phyloP scores from a whole-genome alignment of 768 basidiomycete species.

The Lepiota venenata region DNA sequence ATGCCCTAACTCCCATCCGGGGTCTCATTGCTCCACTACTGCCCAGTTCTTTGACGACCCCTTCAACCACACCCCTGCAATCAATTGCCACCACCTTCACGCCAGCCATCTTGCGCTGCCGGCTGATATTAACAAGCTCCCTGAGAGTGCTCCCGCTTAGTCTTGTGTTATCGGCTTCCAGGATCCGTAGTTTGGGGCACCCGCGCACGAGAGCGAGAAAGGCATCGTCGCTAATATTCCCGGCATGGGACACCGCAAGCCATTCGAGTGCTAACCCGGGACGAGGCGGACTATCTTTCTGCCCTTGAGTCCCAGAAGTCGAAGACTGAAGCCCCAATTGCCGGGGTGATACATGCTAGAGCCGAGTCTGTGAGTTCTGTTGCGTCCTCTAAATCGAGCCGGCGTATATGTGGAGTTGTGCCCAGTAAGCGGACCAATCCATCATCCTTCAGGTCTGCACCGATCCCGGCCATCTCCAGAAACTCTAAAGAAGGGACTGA shows the following conservation, averaged over 20 bases:
- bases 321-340: conserved; percentile 8
- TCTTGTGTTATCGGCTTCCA: conserved; percentile 83
- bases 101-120: conserved; percentile 42
- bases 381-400: conserved; percentile 87
- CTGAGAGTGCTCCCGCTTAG: conserved; percentile 56
- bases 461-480: conserved; percentile 78
- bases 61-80: conserved; percentile 68
- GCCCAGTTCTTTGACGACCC: conserved; percentile 54
- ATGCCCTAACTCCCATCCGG: conserved; percentile 70
- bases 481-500: conserved; percentile 70
- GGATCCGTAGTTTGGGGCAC: conserved; percentile 56
- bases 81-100: conserved; percentile 70
- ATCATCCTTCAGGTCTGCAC: conserved; percentile 61
- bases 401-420: conserved; percentile 67
- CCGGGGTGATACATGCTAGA: conserved; percentile 61
- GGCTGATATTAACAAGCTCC: conserved; percentile 61
- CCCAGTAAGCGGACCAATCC: conserved; percentile 71
- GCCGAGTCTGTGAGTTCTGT: conserved; percentile 68
- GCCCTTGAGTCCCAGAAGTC: background rate
- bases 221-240: conserved; percentile 60
- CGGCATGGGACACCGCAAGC: conserved; percentile 65
- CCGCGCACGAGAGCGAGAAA: conserved; percentile 59
- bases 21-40: conserved; percentile 51
- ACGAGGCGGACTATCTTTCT: conserved; percentile 25
- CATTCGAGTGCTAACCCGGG: conserved; percentile 72